phyloP scores from a whole-genome alignment of 768 basidiomycete species.

The Phylloporus arenicola region DNA sequence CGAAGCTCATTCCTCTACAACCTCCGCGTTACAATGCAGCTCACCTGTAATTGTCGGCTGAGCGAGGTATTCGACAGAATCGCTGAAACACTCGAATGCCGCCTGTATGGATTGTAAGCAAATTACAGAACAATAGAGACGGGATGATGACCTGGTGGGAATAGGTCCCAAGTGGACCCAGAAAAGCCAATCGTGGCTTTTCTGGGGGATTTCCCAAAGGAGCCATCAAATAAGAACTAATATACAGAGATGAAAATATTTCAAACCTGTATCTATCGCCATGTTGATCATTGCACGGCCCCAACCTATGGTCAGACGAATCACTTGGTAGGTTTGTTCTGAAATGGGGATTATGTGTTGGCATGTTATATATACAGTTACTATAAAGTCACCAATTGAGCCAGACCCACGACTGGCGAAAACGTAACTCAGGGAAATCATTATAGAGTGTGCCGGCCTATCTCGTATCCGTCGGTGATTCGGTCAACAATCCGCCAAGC shows the following conservation, averaged over 20 bases:
- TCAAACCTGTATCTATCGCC: constrained; percentile 2
- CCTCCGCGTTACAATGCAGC: constrained; percentile 4
- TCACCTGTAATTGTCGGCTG: constrained; percentile 37
- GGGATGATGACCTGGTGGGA: constrained; percentile 49
- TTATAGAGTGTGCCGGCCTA: no score
- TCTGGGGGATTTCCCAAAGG: not conserved
- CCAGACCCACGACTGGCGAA: no score
- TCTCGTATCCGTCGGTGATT: no score
- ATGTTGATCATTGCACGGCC: constrained; percentile 2
- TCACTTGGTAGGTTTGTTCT: not conserved
- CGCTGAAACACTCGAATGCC: constrained; percentile 42
- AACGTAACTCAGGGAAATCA: not conserved
- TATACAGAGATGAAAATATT: constrained; percentile 7
- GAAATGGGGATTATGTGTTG: not conserved
- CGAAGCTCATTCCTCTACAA: not conserved
- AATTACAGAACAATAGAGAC: not conserved
- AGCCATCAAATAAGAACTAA: no score
- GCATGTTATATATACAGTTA: not conserved
- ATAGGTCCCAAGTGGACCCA: constrained; percentile 70
- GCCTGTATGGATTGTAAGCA: constrained; percentile 36
- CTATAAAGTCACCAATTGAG: not conserved
- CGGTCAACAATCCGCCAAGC: no score
- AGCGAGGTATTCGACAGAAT: constrained; percentile 40
- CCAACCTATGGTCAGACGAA: not conserved
- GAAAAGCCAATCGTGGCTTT: constrained; percentile 41